Conservation (phyloP, 768 basidiomycete species). For the Mycena floridula region DNA sequence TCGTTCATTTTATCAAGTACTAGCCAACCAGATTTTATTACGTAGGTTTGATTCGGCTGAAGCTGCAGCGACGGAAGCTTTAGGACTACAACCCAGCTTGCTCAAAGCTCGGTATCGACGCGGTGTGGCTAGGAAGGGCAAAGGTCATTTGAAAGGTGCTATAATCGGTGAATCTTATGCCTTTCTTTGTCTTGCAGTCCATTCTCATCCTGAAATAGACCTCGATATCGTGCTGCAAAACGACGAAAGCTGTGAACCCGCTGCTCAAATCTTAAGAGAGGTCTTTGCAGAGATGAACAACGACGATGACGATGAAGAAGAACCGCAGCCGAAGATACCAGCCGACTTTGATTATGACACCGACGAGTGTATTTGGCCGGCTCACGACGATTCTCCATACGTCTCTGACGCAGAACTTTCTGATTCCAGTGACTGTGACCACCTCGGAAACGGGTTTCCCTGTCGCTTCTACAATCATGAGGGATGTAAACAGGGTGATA, state of each 20-base stretch:
- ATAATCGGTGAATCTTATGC: constrained; percentile 21
- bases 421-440: constrained; percentile 49
- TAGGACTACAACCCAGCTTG: constrained; percentile 26
- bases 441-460: constrained; percentile 43
- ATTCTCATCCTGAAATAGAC: background rate
- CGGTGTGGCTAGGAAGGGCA: constrained; percentile 28
- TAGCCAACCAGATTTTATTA: background rate
- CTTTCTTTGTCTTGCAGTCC: background rate
- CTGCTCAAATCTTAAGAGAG: background rate
- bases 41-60: constrained; percentile 34
- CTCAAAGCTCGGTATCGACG: constrained; percentile 33
- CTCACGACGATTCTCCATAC: constrained; percentile 25
- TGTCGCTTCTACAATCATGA: constrained; percentile 55
- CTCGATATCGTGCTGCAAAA: background rate
- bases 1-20: background rate
- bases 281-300: background rate
- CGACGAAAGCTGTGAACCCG: background rate
- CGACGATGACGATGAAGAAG: background rate
- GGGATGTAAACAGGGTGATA: constrained; percentile 35
- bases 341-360: background rate
- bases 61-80: constrained; percentile 28
- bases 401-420: constrained; percentile 38
- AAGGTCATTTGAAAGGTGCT: constrained; percentile 17
- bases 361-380: background rate
- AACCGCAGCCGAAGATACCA: background rate